A percentile compares a stretch with the other conserved stretches of the same genome.
Conservation (phyloP, 2,329 filamentous ascomycete genomes). For the Ploettnerulaceae sp. region DNA sequence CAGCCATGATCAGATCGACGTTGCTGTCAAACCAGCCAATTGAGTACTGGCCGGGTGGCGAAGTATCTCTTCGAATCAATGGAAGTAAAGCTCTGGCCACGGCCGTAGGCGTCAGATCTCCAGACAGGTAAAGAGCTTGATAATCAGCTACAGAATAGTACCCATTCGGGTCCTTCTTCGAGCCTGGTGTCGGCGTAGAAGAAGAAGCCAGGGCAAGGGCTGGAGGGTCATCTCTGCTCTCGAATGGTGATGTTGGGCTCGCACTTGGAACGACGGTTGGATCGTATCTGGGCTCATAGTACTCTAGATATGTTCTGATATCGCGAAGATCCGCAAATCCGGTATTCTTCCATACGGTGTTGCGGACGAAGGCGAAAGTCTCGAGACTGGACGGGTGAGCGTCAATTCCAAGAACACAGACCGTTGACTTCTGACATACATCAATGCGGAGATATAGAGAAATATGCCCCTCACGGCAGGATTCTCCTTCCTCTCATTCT, state of each 20-base stretch:
- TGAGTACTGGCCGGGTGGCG: conserved; percentile 56
- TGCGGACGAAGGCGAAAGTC: conserved; percentile 13
- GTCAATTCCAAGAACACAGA: background rate
- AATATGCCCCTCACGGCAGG: conserved; percentile 17
- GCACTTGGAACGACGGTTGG: conserved; percentile 18
- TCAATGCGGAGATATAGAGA: conserved; percentile 12
- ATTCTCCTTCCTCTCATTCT: conserved; percentile 18
- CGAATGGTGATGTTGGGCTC: conserved; percentile 5
- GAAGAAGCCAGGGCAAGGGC: background rate
- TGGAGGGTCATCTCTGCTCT: conserved; percentile 7
- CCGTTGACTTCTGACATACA: conserved; percentile 10
- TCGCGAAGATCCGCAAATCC: conserved; percentile 18
- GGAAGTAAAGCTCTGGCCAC: conserved; percentile 67
- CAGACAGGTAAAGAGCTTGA: conserved; percentile 65
- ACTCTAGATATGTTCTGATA: conserved; percentile 18
- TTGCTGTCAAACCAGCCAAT: conserved; percentile 66
- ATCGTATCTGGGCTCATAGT: conserved; percentile 21
- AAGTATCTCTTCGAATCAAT: conserved; percentile 56
- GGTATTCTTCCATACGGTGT: conserved; percentile 20
- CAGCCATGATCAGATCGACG: conserved; percentile 55
- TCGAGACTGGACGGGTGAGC: conserved; percentile 19
- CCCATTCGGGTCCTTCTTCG: conserved; percentile 24
- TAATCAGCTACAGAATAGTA: conserved; percentile 76
- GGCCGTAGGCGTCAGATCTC: conserved; percentile 63
- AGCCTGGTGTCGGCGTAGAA: background rate